Base-by-base conservation (phyloP, 495 filamentous ascomycete genomes). In the Hypoxylon intermedium region DNA sequence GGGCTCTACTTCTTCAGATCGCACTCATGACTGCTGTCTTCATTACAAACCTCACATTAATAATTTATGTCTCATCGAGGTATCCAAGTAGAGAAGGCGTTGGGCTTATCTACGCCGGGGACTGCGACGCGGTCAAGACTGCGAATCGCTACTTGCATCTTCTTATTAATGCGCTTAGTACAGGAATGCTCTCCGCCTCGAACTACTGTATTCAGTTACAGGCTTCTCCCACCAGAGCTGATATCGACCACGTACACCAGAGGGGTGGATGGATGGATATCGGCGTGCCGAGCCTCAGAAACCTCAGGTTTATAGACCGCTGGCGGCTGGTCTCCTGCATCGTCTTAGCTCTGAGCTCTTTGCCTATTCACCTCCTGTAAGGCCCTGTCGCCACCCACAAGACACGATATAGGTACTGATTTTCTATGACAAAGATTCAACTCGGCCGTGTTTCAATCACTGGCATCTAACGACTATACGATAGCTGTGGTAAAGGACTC, bases 141-240 rank as follows among this genome's bases (percentile, higher is more conserved):
- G 31, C 31, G 5, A 34, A 34, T 34, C 31, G 31, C 31, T 34
- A 34, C 9, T 12, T 34, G 31, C 31, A 34, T 34, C 31, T 34
- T 5, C 31, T 34, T 5, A 34, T 34, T 13, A 34, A 34, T 12
- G 31, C 9, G 5, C 77, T 60, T 9, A 40, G 42, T 3, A 81
- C 75, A 1, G 51, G 66, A 1, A 61, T 80, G 21, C 71, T 80
- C 1, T 60, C 67, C 0, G 74, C 76, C 0, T 76, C 74, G 37
- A 82, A 80, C 51, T 67, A 58, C 13, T 70, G 65, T 31, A 77
- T 75, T 65, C 74, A 79, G 43, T 55, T 69, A 9, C 69, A 75
- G 13, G 65, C 66, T 2, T 72, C 75, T 6, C 77, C 76, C 2
- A 76, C 73, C 15, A 58, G 76, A 1, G 65, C 58, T 2, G 71